Evolutionary conservation across 2,329 filamentous ascomycete species (phyloP).

Genomic region (Epichloe gansuensis): DNA sequence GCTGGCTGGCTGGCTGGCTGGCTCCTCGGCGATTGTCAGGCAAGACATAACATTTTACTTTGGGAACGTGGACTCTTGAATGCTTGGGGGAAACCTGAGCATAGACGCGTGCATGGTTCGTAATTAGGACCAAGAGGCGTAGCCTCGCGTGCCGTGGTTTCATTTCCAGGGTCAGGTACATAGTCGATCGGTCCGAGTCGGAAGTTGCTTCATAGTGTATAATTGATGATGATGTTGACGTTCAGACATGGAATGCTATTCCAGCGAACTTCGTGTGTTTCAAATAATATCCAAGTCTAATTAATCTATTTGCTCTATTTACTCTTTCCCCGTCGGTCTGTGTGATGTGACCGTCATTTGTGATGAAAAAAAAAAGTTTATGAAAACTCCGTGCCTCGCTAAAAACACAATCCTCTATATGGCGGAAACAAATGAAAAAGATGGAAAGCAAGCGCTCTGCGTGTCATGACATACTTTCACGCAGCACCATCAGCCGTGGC

Average conservation of each 20-base stretch:
- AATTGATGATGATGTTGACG: too few relatives aligned
- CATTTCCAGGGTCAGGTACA: neutral
- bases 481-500: neutral
- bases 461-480: neutral
- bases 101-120: neutral
- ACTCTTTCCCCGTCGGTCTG: neutral
- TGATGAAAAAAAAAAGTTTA: neutral
- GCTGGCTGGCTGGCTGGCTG: neutral
- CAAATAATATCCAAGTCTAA: neutral
- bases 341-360: too few relatives aligned
- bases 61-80: neutral
- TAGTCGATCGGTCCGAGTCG: too few relatives aligned
- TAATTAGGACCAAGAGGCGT: neutral
- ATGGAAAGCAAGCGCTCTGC: neutral
- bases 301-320: neutral
- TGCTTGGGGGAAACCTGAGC: neutral
- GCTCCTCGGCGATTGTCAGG: neutral
- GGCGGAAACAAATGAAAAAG: neutral
- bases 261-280: too few relatives aligned
- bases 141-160: neutral
- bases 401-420: neutral
- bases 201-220: too few relatives aligned
- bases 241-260: too few relatives aligned
- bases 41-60: neutral
- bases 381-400: neutral